Conservation (phyloP, 2,329 filamentous ascomycete genomes). For the Raffaelea arxii region DNA sequence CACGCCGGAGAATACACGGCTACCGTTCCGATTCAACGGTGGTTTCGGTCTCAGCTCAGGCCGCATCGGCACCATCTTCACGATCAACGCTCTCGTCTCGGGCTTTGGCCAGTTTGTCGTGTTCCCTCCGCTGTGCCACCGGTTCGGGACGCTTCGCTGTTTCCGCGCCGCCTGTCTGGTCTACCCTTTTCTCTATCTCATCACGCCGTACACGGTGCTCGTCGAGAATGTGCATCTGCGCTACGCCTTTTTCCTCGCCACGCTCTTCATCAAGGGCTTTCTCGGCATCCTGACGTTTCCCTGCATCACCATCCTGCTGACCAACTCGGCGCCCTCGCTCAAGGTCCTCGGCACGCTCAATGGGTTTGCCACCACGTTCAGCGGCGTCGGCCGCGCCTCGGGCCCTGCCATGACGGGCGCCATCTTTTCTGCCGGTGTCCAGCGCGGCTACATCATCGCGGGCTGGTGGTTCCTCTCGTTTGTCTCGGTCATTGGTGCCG, state of each 20-base stretch:
- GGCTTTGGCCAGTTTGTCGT: conserved; percentile 78
- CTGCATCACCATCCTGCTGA: conserved; percentile 80
- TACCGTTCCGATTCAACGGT: conserved; percentile 74
- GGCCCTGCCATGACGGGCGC: conserved; percentile 68
- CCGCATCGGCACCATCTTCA: conserved; percentile 78
- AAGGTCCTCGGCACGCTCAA: conserved; percentile 79
- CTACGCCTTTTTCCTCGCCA: conserved; percentile 49
- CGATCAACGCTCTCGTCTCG: conserved; percentile 67
- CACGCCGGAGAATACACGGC: conserved; percentile 44
- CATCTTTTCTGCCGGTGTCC: conserved; percentile 67
- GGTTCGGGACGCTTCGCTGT: conserved; percentile 65
- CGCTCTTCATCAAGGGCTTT: conserved; percentile 67
- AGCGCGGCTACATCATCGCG: conserved; percentile 64
- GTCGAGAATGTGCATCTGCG: conserved; percentile 38
- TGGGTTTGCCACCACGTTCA: conserved; percentile 76
- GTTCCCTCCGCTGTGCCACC: conserved; percentile 66
- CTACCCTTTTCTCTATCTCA: conserved; percentile 66
- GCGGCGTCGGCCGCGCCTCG: conserved; percentile 66
- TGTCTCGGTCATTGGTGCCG: conserved; percentile 53
- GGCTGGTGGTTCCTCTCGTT: conserved; percentile 72
- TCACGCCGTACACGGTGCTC: conserved; percentile 74
- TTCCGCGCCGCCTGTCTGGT: conserved; percentile 50
- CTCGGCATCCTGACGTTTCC: conserved; percentile 80
- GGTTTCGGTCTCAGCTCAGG: conserved; percentile 68
- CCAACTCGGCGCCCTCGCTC: conserved; percentile 71